These are phyloP conservation scores for Erodium maritimum DNA, from an alignment of 345 rosid genomes.

Conservation along the genomic window DNA sequence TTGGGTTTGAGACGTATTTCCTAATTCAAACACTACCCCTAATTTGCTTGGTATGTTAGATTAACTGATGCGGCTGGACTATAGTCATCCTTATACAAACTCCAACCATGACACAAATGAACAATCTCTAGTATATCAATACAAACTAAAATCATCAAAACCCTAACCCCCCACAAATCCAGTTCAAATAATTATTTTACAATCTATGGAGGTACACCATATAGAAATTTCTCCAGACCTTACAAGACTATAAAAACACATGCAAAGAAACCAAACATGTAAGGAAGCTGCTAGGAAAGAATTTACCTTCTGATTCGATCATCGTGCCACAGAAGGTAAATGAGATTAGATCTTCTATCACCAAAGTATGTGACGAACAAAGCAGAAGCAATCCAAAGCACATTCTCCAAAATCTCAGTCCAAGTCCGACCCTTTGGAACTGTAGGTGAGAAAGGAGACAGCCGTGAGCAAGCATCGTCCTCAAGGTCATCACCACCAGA, in stretches of 20 bases:
- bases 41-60: not conserved
- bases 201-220: too few species aligned
- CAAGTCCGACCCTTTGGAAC: constrained; percentile 39
- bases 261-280: not conserved
- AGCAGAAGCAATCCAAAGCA: constrained; percentile 80
- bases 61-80: not conserved
- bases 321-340: constrained; percentile 58
- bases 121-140: not conserved
- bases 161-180: not conserved
- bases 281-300: not conserved
- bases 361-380: constrained; percentile 70
- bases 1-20: not conserved
- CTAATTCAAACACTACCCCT: not conserved
- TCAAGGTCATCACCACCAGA: constrained; percentile 83
- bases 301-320: constrained; percentile 70
- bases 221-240: too few species aligned
- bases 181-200: not conserved
- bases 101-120: not conserved
- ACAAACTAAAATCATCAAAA: not conserved
- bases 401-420: constrained; percentile 61
- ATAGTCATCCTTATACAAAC: not conserved
- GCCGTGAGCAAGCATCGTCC: constrained; percentile 88
- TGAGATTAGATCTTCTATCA: constrained; percentile 60
- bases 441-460: constrained; percentile 30
- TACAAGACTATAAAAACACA: not conserved